These are phyloP conservation scores for Wickerhamiella sorbophila DNA, from an alignment of 805 yeast genomes.

Conservation along the genomic window DNA sequence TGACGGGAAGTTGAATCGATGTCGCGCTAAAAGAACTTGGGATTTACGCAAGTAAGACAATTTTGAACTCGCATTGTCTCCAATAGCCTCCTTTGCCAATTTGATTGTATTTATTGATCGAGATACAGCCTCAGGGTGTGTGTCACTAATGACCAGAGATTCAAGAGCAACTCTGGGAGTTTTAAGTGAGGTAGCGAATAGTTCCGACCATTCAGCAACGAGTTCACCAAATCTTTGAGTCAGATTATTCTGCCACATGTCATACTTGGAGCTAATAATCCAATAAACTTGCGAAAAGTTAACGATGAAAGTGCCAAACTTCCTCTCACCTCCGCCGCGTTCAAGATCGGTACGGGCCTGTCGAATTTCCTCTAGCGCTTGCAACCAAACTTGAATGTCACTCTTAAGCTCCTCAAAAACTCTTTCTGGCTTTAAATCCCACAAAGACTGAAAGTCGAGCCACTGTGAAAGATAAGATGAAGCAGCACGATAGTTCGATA, in stretches of 20 bases:
- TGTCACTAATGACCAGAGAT: slow-evolving; percentile 3
- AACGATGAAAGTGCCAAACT: slow-evolving; percentile 29
- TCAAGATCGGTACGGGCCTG: slow-evolving; percentile 36
- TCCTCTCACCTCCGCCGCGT: slow-evolving; percentile 28
- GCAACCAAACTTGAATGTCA: slow-evolving; percentile 36
- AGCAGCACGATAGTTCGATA: background rate
- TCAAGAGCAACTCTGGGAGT: slow-evolving; percentile 29
- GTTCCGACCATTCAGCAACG: slow-evolving; percentile 24
- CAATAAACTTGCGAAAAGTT: slow-evolving; percentile 41
- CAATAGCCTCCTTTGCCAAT: background rate
- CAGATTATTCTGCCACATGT: slow-evolving; percentile 41
- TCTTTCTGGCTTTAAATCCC: slow-evolving; percentile 39
- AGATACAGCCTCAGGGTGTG: background rate
- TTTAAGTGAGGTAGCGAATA: slow-evolving; percentile 24
- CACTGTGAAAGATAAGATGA: slow-evolving; percentile 34
- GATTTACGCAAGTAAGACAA: slow-evolving; percentile 20
- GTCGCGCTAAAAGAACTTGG: slow-evolving; percentile 31
- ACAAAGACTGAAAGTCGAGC: slow-evolving; percentile 41
- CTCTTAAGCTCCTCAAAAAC: slow-evolving; percentile 26
- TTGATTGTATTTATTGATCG: background rate
- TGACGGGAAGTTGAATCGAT: slow-evolving; percentile 34
- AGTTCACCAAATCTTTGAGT: slow-evolving; percentile 29
- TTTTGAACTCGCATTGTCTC: background rate
- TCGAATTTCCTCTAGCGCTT: slow-evolving; percentile 31
- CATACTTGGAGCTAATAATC: slow-evolving; percentile 39